Conservation (phyloP, 2,329 filamentous ascomycete species). For the Botrytis porri region DNA sequence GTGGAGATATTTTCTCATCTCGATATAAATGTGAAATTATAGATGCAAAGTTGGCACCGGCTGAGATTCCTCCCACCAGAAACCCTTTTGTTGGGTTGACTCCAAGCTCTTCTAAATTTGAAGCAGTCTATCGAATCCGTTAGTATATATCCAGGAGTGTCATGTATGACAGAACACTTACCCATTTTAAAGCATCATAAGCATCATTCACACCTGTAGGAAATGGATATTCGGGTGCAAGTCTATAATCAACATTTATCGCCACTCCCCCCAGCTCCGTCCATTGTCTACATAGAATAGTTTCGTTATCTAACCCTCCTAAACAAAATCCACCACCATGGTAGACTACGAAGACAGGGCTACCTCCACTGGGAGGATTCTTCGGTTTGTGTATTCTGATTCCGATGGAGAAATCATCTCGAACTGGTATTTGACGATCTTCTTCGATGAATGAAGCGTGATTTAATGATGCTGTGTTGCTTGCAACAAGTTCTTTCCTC, state of each 20-base stretch:
- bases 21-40: conserved; percentile 42
- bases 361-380: conserved; percentile 23
- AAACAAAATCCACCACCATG: conserved; percentile 41
- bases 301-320: conserved; percentile 39
- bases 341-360: conserved; percentile 39
- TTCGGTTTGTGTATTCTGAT: conserved; percentile 30
- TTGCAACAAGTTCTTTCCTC: neutral
- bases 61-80: conserved; percentile 48
- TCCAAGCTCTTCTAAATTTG: conserved; percentile 31
- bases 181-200: conserved; percentile 48
- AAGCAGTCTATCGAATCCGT: neutral
- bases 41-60: conserved; percentile 44
- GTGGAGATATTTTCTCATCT: conserved; percentile 43
- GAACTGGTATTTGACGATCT: conserved; percentile 29
- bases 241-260: conserved; percentile 44
- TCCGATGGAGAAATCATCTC: conserved; percentile 29
- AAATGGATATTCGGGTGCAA: conserved; percentile 48
- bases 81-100: conserved; percentile 46
- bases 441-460: conserved; percentile 25
- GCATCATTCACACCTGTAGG: conserved; percentile 44
- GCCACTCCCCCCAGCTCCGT: conserved; percentile 41
- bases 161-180: conserved; percentile 24
- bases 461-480: neutral
- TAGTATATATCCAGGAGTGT: neutral
- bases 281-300: conserved; percentile 38